Percentiles rank a stretch among this genome's conserved stretches.
Evolutionary conservation across 1,139 yeast genomes (phyloP).

Genomic region (Blastobotrys capitulatus): DNA sequence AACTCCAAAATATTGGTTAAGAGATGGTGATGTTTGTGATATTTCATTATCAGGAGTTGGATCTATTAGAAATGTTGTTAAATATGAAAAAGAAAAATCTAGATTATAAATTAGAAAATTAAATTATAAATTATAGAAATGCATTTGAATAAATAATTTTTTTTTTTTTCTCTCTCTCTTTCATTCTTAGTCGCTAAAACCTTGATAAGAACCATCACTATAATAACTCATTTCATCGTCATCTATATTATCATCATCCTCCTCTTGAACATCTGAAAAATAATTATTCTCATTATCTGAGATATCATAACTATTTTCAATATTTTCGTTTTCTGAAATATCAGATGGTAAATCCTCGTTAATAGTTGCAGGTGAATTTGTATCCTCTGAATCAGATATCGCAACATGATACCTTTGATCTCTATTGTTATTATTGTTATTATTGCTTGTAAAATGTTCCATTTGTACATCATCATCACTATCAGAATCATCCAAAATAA

Average conservation of each 20-base stretch:
- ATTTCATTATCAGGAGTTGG: constrained; percentile 43
- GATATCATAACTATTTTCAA: too few relatives aligned
- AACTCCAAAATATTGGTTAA: constrained; percentile 38
- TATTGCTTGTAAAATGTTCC: not conserved
- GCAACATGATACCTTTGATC: not conserved
- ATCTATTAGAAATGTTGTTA: constrained; percentile 38
- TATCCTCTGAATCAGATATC: not conserved
- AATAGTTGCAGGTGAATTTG: too few relatives aligned
- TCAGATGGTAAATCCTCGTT: too few relatives aligned
- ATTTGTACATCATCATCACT: constrained; percentile 4
- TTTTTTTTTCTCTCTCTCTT: not conserved
- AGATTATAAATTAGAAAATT: constrained; percentile 5
- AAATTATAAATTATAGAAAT: not conserved
- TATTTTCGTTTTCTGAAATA: too few relatives aligned
- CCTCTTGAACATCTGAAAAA: too few relatives aligned
- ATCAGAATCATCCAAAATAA: not conserved
- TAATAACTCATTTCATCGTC: too few relatives aligned
- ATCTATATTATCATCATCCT: too few relatives aligned
- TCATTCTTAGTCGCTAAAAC: constrained; percentile 3
- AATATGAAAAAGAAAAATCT: constrained; percentile 23
- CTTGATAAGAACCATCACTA: not conserved
- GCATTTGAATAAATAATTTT: not conserved
- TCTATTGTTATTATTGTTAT: not conserved
- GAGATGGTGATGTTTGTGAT: constrained; percentile 43
- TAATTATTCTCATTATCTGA: too few relatives aligned